Percentiles rank a stretch among this genome's conserved stretches.
phyloP scores from a whole-genome alignment of 2,329 filamentous ascomycete genomes.

The Sporothrix pseudoabietina region DNA sequence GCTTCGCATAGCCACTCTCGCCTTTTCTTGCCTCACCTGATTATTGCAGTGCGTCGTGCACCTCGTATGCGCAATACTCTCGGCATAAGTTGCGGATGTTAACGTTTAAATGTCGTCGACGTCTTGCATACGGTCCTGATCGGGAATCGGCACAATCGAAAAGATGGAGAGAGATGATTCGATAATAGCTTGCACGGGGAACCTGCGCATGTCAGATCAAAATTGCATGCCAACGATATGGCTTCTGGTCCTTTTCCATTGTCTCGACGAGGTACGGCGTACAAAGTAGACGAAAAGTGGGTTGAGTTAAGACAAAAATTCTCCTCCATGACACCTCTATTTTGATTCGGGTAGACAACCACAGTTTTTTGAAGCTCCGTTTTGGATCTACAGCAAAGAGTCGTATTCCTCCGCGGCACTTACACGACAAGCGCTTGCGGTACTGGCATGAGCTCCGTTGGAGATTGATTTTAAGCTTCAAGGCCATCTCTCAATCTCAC shows the following conservation, averaged over 20 bases:
- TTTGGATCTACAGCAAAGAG: not conserved
- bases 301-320: too few species aligned
- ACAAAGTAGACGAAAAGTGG: not conserved
- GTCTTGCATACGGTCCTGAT: not conserved
- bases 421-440: not conserved
- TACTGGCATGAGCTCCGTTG: not conserved
- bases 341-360: not conserved
- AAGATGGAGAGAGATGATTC: not conserved
- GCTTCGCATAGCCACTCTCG: not conserved
- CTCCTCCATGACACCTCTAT: too few species aligned
- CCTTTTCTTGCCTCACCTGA: not conserved
- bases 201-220: not conserved
- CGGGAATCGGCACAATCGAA: not conserved
- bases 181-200: not conserved
- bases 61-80: not conserved
- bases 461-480: not conserved
- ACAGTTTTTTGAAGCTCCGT: not conserved
- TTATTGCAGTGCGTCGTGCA: not conserved
- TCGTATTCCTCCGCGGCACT: conserved; percentile 19
- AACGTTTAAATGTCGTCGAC: not conserved
- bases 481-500: not conserved
- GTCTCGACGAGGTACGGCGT: not conserved
- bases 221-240: not conserved
- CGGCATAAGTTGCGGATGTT: not conserved
- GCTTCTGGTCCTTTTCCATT: not conserved